Base-by-base conservation (phyloP, 2,329 filamentous ascomycete genomes). In the Escovopsis weberi region DNA sequence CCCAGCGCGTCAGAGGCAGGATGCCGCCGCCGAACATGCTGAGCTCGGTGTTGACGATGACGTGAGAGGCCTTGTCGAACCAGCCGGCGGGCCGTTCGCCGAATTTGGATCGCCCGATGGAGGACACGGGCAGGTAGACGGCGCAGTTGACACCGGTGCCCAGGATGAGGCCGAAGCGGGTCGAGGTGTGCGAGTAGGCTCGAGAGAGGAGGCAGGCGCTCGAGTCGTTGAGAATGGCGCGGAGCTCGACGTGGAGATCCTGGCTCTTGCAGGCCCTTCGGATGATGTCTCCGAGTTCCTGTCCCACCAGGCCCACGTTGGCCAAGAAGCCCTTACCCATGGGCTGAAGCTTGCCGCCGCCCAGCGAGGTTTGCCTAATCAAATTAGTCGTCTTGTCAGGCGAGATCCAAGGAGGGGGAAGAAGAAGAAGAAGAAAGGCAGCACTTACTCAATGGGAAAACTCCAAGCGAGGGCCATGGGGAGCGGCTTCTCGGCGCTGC, bases 301-400 rank as follows among this genome's bases (percentile, higher is more conserved):
- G 65, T 36, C 75, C 76, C 9, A 75, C 47, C 4, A 80, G 62
- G 1, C 72, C 73, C 36, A 72, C 61, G 37, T 72, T 71, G 19
- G 78, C 77, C 33, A 70, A 59, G 51, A 82, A 80, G 6, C 73
- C 74, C 53, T 82, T 82, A 44, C 78, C 78, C 78, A 82, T 82
- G 30, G 63, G 64, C 51, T 70, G 68, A 23, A 82, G 60, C 47
- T 68, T 69, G 40, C 77, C 78, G 39, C 73, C 69, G 39, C 69
- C 69, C 28, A 78, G 60, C 3, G 77, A 79, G 11, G 74, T 78
- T 72, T 82, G 78, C 49, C 76, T 80, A 41, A n/a, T 33, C 23
- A 3, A 18, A 41, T 26, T 30, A 15, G 43, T 47, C 18, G 23
- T 15, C n/a, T 37, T 19, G 28, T 37, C 1, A 2, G 4, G 28